A percentile compares a stretch with the other conserved stretches of the same genome.
phyloP scores from a whole-genome alignment of 495 filamentous ascomycete genomes.

The Podospora tetraspora region DNA sequence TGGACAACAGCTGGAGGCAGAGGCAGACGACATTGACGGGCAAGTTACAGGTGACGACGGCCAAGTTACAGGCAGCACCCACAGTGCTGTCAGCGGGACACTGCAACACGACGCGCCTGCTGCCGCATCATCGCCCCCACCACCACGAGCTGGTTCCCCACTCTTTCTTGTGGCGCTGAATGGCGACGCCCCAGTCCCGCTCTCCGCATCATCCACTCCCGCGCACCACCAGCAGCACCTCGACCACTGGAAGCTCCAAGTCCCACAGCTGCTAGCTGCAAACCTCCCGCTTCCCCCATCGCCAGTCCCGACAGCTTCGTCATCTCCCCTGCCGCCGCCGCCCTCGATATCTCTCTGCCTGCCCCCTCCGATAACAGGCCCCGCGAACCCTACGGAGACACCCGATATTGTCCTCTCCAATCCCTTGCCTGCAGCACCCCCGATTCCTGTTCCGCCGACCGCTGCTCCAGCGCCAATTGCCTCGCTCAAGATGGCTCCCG shows the following conservation, averaged over 20 bases:
- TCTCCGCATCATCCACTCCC: constrained; percentile 8
- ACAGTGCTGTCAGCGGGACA: neutral
- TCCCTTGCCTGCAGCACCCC: constrained; percentile 26
- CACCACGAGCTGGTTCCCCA: constrained; percentile 1
- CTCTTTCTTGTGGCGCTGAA: constrained; percentile 1
- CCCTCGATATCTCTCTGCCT: constrained; percentile 29
- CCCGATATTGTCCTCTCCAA: constrained; percentile 17
- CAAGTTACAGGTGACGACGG: neutral
- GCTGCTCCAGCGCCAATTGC: constrained; percentile 30
- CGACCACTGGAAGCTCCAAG: constrained; percentile 3
- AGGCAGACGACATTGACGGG: neutral
- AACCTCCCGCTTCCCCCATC: constrained; percentile 36
- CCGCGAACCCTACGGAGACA: constrained; percentile 18
- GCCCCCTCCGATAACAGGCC: constrained; percentile 19
- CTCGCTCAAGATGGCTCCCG: constrained; percentile 57
- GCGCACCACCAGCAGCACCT: constrained; percentile 10
- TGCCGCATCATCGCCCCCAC: constrained; percentile 30
- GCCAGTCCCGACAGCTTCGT: constrained; percentile 19
- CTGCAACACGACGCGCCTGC: neutral
- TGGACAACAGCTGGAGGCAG: neutral
- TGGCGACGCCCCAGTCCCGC: constrained; percentile 6
- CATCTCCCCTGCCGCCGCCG: constrained; percentile 29
- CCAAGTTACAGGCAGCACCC: neutral
- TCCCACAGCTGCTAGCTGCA: constrained; percentile 27
- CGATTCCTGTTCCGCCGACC: constrained; percentile 3